Conservation (phyloP, 768 basidiomycete genomes). For the Tricholoma terreum region DNA sequence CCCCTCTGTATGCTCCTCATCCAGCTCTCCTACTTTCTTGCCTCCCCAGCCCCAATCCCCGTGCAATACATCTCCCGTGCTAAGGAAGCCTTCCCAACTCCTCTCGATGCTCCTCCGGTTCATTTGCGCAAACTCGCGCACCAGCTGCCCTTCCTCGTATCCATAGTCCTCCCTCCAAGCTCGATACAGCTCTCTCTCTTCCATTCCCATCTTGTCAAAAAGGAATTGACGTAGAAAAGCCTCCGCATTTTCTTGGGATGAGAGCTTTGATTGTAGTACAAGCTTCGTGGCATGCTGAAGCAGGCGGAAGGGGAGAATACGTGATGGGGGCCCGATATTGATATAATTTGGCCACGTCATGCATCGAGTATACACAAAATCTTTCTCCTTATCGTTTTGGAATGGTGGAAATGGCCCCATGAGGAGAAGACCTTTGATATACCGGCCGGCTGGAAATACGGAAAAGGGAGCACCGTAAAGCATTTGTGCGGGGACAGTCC, state of each 20-base stretch:
- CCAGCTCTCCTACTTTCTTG: conserved; percentile 34
- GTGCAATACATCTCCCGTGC: conserved; percentile 30
- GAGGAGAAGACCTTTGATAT: conserved; percentile 40
- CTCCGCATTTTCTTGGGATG: conserved; percentile 36
- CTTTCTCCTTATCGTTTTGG: conserved; percentile 28
- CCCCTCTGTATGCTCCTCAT: conserved; percentile 38
- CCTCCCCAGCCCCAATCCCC: conserved; percentile 40
- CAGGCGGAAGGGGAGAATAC: conserved; percentile 33
- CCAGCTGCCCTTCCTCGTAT: conserved; percentile 36
- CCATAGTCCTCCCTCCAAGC: conserved; percentile 38
- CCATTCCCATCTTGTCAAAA: conserved; percentile 32
- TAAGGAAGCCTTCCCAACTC: conserved; percentile 45
- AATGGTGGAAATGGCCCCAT: conserved; percentile 39
- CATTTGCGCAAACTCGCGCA: conserved; percentile 33
- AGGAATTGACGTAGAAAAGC: conserved; percentile 29
- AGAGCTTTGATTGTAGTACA: conserved; percentile 28
- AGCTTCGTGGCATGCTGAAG: conserved; percentile 23
- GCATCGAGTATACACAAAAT: conserved; percentile 29
- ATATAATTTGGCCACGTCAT: conserved; percentile 43
- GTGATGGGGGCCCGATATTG: conserved; percentile 33
- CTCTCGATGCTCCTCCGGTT: conserved; percentile 37
- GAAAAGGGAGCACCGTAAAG: conserved; percentile 47
- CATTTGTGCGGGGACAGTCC: conserved; percentile 46
- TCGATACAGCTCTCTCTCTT: conserved; percentile 33
- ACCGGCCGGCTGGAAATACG: conserved; percentile 42